Conservation (phyloP, 2,329 filamentous ascomycete species). For the Blastomyces emzantsi region DNA sequence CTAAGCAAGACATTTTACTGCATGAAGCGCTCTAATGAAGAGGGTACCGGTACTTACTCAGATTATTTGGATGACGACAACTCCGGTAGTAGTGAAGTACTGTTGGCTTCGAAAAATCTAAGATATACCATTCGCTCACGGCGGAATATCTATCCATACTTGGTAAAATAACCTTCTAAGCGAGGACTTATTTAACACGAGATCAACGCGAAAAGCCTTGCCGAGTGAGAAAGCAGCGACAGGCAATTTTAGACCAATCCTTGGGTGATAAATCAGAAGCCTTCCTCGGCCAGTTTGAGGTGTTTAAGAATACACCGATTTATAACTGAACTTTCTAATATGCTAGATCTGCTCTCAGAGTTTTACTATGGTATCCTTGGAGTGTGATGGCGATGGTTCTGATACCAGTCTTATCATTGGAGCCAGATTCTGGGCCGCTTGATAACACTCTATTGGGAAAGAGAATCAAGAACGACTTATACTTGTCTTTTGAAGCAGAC, state of each 20-base stretch:
- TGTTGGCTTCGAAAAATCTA: background rate
- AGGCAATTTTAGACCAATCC: background rate
- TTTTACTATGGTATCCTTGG: background rate
- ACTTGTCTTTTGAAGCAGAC: background rate
- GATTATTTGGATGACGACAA: background rate
- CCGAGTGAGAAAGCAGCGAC: background rate
- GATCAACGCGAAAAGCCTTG: background rate
- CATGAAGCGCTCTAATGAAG: background rate
- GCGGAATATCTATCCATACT: background rate
- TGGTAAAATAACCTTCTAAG: background rate
- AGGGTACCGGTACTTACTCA: background rate
- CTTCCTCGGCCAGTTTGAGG: background rate
- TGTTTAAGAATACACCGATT: background rate
- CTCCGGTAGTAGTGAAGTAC: background rate
- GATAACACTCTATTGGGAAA: background rate
- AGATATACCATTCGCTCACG: background rate
- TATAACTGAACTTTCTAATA: background rate
- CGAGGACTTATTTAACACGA: background rate
- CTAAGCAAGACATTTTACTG: background rate
- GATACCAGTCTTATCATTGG: background rate
- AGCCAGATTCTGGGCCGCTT: background rate
- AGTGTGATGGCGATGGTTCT: background rate
- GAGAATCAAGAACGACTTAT: background rate
- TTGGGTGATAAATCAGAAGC: slow-evolving; percentile 1
- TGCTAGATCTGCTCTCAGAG: background rate